phyloP scores from a whole-genome alignment of 345 rosid genomes.

The Raphanus raphanistrum region DNA sequence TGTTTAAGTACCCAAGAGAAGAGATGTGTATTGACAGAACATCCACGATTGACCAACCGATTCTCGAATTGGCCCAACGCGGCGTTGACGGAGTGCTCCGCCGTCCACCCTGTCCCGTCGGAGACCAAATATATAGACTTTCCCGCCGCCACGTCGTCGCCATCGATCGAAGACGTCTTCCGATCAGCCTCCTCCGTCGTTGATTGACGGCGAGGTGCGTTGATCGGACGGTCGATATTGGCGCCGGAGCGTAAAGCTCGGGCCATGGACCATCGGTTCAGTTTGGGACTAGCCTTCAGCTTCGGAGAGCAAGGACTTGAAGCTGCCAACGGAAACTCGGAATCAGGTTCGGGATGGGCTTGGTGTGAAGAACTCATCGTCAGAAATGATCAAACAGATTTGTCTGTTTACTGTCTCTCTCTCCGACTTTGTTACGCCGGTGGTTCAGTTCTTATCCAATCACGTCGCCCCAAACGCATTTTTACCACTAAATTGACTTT shows the following conservation, averaged over 20 bases:
- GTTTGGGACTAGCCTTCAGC: constrained; percentile 61
- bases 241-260: constrained; percentile 78
- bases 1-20: constrained; percentile 70
- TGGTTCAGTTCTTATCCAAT: neutral
- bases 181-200: constrained; percentile 9
- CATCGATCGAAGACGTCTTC: constrained; percentile 9
- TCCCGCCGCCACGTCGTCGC: constrained; percentile 44
- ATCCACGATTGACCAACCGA: constrained; percentile 65
- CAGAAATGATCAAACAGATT: neutral
- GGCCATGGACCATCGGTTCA: constrained; percentile 85
- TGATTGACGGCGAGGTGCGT: constrained; percentile 17
- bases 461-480: constrained; percentile 11
- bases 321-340: constrained; percentile 9
- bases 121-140: constrained; percentile 83
- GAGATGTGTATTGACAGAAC: constrained; percentile 77
- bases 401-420: neutral
- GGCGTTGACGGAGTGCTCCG: constrained; percentile 77
- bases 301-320: constrained; percentile 30
- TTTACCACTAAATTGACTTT: neutral
- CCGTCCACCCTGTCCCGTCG: constrained; percentile 98
- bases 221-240: constrained; percentile 53
- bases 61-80: constrained; percentile 86
- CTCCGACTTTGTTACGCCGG: neutral
- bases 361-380: constrained; percentile 38
- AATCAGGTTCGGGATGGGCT: constrained; percentile 22